Evolutionary conservation across 2,329 filamentous ascomycete species (phyloP), one percentile per base, ranked within the genome.

Genomic region (Esteya vermicola): DNA sequence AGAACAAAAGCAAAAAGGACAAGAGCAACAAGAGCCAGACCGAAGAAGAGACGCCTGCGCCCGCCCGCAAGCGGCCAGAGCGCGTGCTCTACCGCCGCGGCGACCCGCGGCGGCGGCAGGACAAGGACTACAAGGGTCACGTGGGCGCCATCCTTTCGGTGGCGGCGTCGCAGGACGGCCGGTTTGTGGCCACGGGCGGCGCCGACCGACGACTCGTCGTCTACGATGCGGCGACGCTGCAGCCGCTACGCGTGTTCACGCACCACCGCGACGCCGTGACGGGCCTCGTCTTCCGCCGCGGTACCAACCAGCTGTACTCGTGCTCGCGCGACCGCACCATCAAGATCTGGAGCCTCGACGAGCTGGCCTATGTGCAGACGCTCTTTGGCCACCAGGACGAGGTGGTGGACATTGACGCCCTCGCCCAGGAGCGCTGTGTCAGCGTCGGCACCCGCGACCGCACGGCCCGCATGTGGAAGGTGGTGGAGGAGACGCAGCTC

Each of bases 341-440:
- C 55, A 96, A 96, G 60, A 81, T 93, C 25, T 98, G 89, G 85
- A 89, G 81, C 49, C 65, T 95, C 33, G 82, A 94, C 50, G 86
- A 93, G 56, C 70, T 94, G 45, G 85, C 89, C 34, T 98, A 96
- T 54, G 75, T 95, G 23, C 91, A 98, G 59, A 96, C 89, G 0
- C 68, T 98, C 0, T 96, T 95, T 54, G 91, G 91, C 33, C 91
- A 98, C 61, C 89, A 95, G 55, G 89, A 96, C 55, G 72, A 84
- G 47, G 82, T 96, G 6, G 70, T 89, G 28, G 84, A 86, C 53
- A 75, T 98, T 40, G 82, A 84, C 47, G 81, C 85, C 19, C 70
- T 93, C 46, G 78, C 81, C 2, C 78, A 86, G 50, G 91, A 96
- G 58, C 79, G 85, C 36, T 95, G 91, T 55, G 71, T 96, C 44